A percentile compares a stretch with the other conserved stretches of the same genome.
Conservation (phyloP, 2,329 filamentous ascomycete species). For the Phyllosticta citribraziliensis region DNA sequence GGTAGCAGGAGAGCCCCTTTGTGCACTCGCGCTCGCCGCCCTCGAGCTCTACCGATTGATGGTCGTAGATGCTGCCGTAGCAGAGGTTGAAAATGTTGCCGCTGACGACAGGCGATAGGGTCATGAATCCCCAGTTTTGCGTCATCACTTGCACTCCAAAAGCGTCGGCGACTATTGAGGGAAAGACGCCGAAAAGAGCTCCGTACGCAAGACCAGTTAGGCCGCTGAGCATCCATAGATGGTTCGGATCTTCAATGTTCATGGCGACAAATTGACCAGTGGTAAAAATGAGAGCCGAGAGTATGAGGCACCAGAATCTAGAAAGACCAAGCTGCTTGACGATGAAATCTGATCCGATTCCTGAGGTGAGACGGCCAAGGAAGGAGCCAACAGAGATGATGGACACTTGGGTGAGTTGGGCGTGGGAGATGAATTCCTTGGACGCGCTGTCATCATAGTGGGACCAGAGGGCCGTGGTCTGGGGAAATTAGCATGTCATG, state of each 20-base stretch:
- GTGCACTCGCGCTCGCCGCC: conserved; percentile 65
- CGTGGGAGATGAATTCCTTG: conserved; percentile 65
- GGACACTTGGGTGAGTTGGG: conserved; percentile 86
- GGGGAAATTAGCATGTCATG: not conserved
- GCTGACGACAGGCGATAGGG: conserved; percentile 73
- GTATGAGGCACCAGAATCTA: conserved; percentile 82
- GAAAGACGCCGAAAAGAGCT: conserved; percentile 87
- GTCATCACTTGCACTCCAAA: conserved; percentile 85
- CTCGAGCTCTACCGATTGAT: conserved; percentile 59
- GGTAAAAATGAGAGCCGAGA: conserved; percentile 68
- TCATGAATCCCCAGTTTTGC: conserved; percentile 97
- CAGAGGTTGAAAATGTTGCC: conserved; percentile 90
- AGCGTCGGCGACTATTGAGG: conserved; percentile 73
- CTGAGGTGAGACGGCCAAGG: conserved; percentile 57
- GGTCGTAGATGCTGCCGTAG: conserved; percentile 77
- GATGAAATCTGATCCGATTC: conserved; percentile 83
- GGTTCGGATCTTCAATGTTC: conserved; percentile 64
- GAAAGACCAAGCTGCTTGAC: conserved; percentile 72
- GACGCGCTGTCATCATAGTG: conserved; percentile 66
- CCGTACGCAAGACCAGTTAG: conserved; percentile 86
- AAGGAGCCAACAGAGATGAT: conserved; percentile 88
- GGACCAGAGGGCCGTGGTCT: conserved; percentile 73
- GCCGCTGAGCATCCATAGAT: conserved; percentile 67
- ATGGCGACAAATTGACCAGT: conserved; percentile 69
- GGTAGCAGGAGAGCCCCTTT: conserved; percentile 73